Percentiles rank a stretch among this genome's conserved stretches.
Evolutionary conservation across 805 yeast species (phyloP).

Genomic region (Lipomyces chichibuensis): DNA sequence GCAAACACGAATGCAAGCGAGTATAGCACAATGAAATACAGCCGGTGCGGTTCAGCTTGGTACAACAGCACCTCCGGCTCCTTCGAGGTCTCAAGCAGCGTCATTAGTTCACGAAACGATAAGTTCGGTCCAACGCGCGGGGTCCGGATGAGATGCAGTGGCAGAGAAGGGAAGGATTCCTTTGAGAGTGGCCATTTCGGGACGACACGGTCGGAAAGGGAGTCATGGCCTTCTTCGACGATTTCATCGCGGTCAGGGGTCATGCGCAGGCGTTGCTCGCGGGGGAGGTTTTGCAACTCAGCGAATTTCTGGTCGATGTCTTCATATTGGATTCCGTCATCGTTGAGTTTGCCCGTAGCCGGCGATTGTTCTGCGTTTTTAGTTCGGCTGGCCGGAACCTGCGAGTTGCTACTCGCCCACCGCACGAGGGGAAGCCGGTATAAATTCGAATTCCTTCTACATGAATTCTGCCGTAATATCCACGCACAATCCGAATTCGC

Average conservation of each 20-base stretch:
- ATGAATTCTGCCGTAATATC: background rate
- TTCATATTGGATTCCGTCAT: background rate
- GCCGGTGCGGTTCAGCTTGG: constrained; percentile 80
- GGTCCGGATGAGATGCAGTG: constrained; percentile 45
- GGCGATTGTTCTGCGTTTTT: background rate
- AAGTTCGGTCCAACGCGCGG: constrained; percentile 66
- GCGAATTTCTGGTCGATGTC: background rate
- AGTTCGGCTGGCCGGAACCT: background rate
- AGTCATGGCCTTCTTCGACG: constrained; percentile 29
- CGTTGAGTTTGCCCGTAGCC: background rate
- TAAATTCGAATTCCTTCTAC: background rate
- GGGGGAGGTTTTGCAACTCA: constrained; percentile 9
- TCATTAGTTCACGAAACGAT: constrained; percentile 64
- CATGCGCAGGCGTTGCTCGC: constrained; percentile 27
- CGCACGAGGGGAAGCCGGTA: background rate
- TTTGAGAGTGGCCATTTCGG: constrained; percentile 37
- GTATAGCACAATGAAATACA: constrained; percentile 70
- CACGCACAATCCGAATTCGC: background rate
- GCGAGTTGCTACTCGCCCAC: background rate
- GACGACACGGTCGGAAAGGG: constrained; percentile 30
- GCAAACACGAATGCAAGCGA: constrained; percentile 69
- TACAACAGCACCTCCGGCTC: constrained; percentile 71
- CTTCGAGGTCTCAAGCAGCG: constrained; percentile 55
- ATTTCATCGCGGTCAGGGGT: constrained; percentile 34
- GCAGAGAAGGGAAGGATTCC: constrained; percentile 37